A percentile compares a stretch with the other conserved stretches of the same genome.
Evolutionary conservation across 352 stramenopile genomes (phyloP).

Genomic region (Plasmopara viticola): DNA sequence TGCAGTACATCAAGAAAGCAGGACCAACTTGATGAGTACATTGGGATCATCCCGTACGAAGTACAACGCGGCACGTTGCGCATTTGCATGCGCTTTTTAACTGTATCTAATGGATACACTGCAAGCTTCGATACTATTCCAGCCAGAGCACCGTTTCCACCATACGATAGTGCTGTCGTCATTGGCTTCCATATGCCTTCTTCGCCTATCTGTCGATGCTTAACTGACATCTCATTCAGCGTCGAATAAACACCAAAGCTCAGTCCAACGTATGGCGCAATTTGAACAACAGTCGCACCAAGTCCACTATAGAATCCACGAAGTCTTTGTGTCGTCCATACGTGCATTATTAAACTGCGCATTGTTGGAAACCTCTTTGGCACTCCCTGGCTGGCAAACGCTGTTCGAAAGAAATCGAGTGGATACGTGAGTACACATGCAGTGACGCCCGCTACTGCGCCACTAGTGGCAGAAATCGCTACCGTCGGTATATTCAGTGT

Average conservation of each 20-base stretch:
- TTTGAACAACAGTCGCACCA: conserved; percentile 83
- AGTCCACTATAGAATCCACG: conserved; percentile 89
- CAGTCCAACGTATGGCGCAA: conserved; percentile 94
- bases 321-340: conserved; percentile 63
- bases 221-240: conserved; percentile 35
- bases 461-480: conserved; percentile 64
- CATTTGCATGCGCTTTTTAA: conserved; percentile 95
- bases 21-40: conserved; percentile 53
- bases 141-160: conserved; percentile 79
- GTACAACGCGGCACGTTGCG: conserved; percentile 53
- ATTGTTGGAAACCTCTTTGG: conserved; percentile 80
- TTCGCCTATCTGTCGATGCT: conserved; percentile 13
- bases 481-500: conserved; percentile 1
- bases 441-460: conserved; percentile 79
- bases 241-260: conserved; percentile 91
- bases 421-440: conserved; percentile 91
- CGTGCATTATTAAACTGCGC: conserved; percentile 59
- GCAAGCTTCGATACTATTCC: conserved; percentile 88
- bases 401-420: conserved; percentile 92
- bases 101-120: conserved; percentile 92
- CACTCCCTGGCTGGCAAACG: conserved; percentile 88
- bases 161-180: conserved; percentile 40
- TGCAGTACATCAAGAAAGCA: conserved; percentile 57
- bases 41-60: conserved; percentile 60
- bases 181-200: conserved; percentile 13